A percentile compares a stretch with the other conserved stretches of the same genome.
phyloP scores from a whole-genome alignment of 208 protist species.

The Angomonas deanei region DNA sequence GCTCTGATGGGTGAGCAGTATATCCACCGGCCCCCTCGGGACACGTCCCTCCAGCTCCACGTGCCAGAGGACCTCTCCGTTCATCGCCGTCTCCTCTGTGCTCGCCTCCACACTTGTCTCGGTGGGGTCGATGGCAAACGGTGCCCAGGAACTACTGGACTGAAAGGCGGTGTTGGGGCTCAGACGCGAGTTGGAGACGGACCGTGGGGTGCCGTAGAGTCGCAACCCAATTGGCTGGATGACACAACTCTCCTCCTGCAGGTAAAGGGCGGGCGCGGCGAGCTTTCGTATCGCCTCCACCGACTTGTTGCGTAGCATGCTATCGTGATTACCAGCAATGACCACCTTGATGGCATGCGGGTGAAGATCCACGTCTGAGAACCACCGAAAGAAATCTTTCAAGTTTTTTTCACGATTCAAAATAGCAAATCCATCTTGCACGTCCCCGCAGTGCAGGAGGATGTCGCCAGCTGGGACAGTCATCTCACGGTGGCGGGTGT shows the following conservation, averaged over 20 bases:
- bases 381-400: conserved; percentile 55
- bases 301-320: conserved; percentile 16
- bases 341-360: conserved; percentile 80
- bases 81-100: neutral
- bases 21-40: conserved; percentile 34
- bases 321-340: conserved; percentile 87
- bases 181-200: conserved; percentile 31
- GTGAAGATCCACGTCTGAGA: conserved; percentile 32
- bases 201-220: conserved; percentile 57
- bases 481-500: conserved; percentile 50
- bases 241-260: conserved; percentile 38
- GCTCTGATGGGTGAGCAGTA: conserved; percentile 53
- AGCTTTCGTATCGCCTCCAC: conserved; percentile 20
- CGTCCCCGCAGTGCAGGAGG: conserved; percentile 65
- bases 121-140: neutral
- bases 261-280: conserved; percentile 45
- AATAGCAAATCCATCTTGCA: conserved; percentile 35
- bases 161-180: conserved; percentile 64
- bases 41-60: conserved; percentile 23
- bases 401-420: conserved; percentile 14
- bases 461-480: conserved; percentile 49
- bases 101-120: neutral
- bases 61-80: no score
- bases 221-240: conserved; percentile 43
- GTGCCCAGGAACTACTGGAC: conserved; percentile 22